Percentiles rank a stretch among this genome's conserved stretches.
phyloP scores from a whole-genome alignment of 1,284 basidiomycete genomes.

The Porodaedalea pini region DNA sequence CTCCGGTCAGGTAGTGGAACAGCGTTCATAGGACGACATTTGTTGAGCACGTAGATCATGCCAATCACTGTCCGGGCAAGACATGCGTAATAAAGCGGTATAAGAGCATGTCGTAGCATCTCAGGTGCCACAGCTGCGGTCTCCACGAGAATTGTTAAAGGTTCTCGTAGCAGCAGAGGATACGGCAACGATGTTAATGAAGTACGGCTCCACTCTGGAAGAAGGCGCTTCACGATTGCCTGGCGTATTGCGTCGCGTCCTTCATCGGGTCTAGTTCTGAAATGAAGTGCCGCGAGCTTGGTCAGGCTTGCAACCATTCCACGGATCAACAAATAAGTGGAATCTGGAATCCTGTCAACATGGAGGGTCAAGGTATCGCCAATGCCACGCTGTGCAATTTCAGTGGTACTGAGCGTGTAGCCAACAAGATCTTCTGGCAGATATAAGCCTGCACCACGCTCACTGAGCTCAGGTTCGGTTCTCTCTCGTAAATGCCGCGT shows the following conservation, averaged over 20 bases:
- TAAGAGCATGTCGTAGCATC: slow-evolving; percentile 79
- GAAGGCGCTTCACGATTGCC: slow-evolving; percentile 80
- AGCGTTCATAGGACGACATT: slow-evolving; percentile 53
- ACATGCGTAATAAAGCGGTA: slow-evolving; percentile 85
- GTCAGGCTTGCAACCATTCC: slow-evolving; percentile 69
- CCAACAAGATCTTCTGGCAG: slow-evolving; percentile 88
- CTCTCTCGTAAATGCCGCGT: slow-evolving; percentile 72
- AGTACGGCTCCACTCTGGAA: slow-evolving; percentile 88
- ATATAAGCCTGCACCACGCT: slow-evolving; percentile 77
- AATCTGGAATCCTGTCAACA: slow-evolving; percentile 74
- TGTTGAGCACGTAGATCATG: slow-evolving; percentile 74
- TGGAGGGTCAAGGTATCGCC: slow-evolving; percentile 50
- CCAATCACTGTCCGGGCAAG: slow-evolving; percentile 83
- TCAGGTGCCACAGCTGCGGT: slow-evolving; percentile 86
- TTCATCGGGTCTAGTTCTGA: slow-evolving; percentile 64
- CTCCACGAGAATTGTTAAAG: slow-evolving; percentile 84
- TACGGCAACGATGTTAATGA: slow-evolving; percentile 70
- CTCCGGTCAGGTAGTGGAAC: slow-evolving; percentile 41
- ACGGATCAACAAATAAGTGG: slow-evolving; percentile 73
- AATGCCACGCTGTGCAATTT: slow-evolving; percentile 75
- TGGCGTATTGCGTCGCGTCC: slow-evolving; percentile 72
- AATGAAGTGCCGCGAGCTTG: slow-evolving; percentile 64
- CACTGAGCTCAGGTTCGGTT: slow-evolving; percentile 65
- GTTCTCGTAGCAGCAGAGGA: slow-evolving; percentile 82
- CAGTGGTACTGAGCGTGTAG: slow-evolving; percentile 82